phyloP scores from a whole-genome alignment of 176 grass and related monocot genomes.

The Panicum miliaceum region DNA sequence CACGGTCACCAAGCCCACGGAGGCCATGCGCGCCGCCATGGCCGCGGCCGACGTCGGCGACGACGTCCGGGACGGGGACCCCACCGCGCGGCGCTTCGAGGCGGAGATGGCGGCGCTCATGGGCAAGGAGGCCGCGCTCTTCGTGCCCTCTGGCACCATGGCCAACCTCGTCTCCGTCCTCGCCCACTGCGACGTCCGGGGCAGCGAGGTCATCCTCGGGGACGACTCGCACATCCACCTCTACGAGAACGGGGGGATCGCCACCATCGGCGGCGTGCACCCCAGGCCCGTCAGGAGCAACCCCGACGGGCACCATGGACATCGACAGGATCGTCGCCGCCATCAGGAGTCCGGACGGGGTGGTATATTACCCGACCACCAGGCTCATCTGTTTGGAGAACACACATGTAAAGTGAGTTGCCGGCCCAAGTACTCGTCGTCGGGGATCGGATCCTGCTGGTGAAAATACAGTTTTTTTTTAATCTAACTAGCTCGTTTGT shows the following conservation, averaged over 20 bases:
- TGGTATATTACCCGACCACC: constrained; percentile 75
- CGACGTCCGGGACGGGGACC: constrained; percentile 74
- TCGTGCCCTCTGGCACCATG: constrained; percentile 98
- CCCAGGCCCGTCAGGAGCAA: constrained; percentile 80
- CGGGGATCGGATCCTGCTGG: background rate
- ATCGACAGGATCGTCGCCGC: constrained; percentile 63
- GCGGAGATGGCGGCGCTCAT: constrained; percentile 67
- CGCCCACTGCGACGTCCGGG: constrained; percentile 79
- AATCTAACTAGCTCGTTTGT: background rate
- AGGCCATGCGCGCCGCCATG: constrained; percentile 89
- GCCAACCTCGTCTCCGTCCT: constrained; percentile 89
- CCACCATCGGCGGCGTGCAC: constrained; percentile 85
- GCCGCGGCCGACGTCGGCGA: constrained; percentile 74
- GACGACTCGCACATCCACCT: constrained; percentile 86
- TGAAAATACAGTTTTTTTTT: background rate
- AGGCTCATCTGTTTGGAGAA: constrained; percentile 95
- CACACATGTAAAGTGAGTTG: constrained; percentile 91
- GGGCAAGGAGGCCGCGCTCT: constrained; percentile 89
- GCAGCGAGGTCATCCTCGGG: constrained; percentile 90
- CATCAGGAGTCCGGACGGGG: constrained; percentile 58
- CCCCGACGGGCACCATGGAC: constrained; percentile 83
- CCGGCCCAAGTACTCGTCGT: too few relatives aligned
- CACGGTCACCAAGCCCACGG: constrained; percentile 86
- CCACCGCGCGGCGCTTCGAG: constrained; percentile 72
- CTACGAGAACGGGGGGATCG: constrained; percentile 89